phyloP scores from a whole-genome alignment of 2,329 filamentous ascomycete genomes.

The Alternaria ventricosa region DNA sequence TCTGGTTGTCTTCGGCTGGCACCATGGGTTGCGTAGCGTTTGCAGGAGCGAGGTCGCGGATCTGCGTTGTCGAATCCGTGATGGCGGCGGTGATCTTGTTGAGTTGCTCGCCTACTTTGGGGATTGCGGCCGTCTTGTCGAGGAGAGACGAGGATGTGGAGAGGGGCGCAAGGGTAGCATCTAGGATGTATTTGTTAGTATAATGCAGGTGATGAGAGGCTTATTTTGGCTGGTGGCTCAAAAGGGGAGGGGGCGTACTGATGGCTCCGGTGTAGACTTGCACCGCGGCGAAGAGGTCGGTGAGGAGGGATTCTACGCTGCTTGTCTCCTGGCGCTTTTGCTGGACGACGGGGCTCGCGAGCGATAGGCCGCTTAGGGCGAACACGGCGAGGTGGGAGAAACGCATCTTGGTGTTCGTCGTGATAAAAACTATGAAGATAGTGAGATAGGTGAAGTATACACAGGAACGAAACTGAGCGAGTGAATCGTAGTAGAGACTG shows the following conservation, averaged over 20 bases:
- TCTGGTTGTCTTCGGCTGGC: neutral
- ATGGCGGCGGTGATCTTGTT: slow-evolving; percentile 22
- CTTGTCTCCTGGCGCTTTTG: slow-evolving; percentile 8
- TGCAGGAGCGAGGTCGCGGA: slow-evolving; percentile 14
- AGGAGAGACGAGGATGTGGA: slow-evolving; percentile 19
- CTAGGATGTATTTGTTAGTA: neutral
- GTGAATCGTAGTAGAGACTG: neutral
- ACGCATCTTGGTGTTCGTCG: slow-evolving; percentile 14
- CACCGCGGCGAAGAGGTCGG: slow-evolving; percentile 24
- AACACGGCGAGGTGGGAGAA: slow-evolving; percentile 21
- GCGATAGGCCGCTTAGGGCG: slow-evolving; percentile 20
- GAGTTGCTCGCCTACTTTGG: slow-evolving; percentile 23
- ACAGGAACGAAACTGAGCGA: neutral
- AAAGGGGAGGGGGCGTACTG: slow-evolving; percentile 4
- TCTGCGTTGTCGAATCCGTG: slow-evolving; percentile 11
- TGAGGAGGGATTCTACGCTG: slow-evolving; percentile 16
- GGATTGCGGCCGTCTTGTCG: slow-evolving; percentile 24
- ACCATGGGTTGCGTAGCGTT: slow-evolving; percentile 4
- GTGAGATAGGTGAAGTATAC: neutral
- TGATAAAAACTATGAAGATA: neutral
- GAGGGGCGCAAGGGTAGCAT: slow-evolving; percentile 26
- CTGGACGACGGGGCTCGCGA: slow-evolving; percentile 16
- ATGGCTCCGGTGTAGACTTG: slow-evolving; percentile 29
- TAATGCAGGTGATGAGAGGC: neutral
- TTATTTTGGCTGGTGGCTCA: neutral